Conservation (phyloP, 2,329 filamentous ascomycete species). For the Alternaria gansuensis region DNA sequence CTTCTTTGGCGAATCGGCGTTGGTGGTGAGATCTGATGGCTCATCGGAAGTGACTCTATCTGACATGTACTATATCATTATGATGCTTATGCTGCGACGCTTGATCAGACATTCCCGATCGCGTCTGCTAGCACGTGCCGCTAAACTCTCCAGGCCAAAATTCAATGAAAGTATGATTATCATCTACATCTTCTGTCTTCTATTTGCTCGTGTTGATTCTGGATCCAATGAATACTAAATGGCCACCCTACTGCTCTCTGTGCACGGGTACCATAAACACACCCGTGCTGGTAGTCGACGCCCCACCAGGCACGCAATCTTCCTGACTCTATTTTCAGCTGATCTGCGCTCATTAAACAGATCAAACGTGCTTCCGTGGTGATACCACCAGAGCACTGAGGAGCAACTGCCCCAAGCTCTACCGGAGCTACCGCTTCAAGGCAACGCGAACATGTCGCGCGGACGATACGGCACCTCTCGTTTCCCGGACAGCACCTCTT, state of each 20-base stretch:
- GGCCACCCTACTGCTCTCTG: not conserved
- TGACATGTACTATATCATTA: conserved; percentile 44
- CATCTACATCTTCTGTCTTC: not conserved
- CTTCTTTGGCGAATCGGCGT: conserved; percentile 46
- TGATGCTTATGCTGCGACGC: conserved; percentile 46
- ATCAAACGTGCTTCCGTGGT: conserved; percentile 9
- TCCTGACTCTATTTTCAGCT: conserved; percentile 6
- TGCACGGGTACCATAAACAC: not conserved
- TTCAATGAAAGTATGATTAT: conserved; percentile 36
- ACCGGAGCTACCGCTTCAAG: conserved; percentile 12
- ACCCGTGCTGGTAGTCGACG: not conserved
- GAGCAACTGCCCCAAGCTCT: conserved; percentile 9
- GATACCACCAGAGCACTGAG: conserved; percentile 3
- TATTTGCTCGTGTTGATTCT: not conserved
- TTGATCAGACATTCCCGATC: conserved; percentile 49
- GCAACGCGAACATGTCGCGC: conserved; percentile 22
- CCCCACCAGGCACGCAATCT: conserved; percentile 5
- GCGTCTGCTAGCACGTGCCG: conserved; percentile 39
- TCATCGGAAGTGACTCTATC: conserved; percentile 39
- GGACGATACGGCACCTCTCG: not conserved
- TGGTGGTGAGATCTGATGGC: conserved; percentile 42
- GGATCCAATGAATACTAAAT: not conserved
- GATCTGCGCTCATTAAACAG: not conserved
- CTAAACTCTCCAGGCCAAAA: conserved; percentile 37
- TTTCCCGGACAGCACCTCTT: conserved; percentile 6